Evolutionary conservation across 2,329 filamentous ascomycete species (phyloP).

Genomic region (Cercospora beticola): DNA sequence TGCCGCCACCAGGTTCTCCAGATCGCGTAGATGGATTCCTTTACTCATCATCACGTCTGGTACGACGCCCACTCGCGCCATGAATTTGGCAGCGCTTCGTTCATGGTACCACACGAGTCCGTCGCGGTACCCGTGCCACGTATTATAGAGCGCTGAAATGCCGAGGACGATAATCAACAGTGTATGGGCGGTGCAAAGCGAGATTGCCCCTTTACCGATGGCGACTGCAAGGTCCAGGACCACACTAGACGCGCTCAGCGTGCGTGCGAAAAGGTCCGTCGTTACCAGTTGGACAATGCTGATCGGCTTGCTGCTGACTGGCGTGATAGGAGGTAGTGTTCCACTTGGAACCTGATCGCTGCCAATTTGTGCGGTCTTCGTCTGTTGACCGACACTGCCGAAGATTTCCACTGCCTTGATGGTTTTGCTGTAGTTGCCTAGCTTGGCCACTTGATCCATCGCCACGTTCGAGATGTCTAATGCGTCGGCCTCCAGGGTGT

Average conservation of each 20-base stretch:
- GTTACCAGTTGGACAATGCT: constrained; percentile 33
- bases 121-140: constrained; percentile 71
- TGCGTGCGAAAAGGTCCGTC: constrained; percentile 32
- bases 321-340: constrained; percentile 10
- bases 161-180: constrained; percentile 69
- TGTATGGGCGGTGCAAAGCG: constrained; percentile 59
- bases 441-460: constrained; percentile 72
- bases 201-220: constrained; percentile 32
- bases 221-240: constrained; percentile 48
- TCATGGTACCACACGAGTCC: constrained; percentile 82
- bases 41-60: constrained; percentile 81
- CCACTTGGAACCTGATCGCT: constrained; percentile 22
- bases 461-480: constrained; percentile 73
- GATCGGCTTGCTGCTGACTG: constrained; percentile 21
- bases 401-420: constrained; percentile 78
- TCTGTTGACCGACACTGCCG: constrained; percentile 69
- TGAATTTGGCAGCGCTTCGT: constrained; percentile 74
- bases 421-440: constrained; percentile 71
- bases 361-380: constrained; percentile 50
- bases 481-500: constrained; percentile 70
- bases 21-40: constrained; percentile 77
- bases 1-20: constrained; percentile 61
- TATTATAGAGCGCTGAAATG: constrained; percentile 69
- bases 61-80: constrained; percentile 75
- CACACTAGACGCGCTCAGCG: constrained; percentile 31